These are phyloP conservation scores for Melanomma pulvis-pyrius DNA, from an alignment of 495 filamentous ascomycete species.

Conservation along the genomic window DNA sequence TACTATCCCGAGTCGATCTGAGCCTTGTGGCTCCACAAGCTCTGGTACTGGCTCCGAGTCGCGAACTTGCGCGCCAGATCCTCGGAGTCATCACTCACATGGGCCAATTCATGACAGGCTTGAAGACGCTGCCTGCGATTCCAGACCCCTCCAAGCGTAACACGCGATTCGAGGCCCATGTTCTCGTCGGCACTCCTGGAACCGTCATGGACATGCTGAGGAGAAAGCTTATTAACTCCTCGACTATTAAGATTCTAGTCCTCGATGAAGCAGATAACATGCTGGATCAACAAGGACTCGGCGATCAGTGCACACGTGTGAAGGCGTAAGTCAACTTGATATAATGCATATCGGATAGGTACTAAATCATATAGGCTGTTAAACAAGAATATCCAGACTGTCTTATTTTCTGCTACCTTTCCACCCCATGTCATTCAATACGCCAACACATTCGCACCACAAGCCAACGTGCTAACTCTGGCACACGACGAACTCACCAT, in stretches of 20 bases:
- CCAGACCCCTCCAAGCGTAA: slow-evolving; percentile 69
- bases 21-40: slow-evolving; percentile 74
- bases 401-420: slow-evolving; percentile 97
- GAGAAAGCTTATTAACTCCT: slow-evolving; percentile 65
- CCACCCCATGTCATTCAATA: slow-evolving; percentile 80
- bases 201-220: slow-evolving; percentile 86
- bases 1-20: slow-evolving; percentile 81
- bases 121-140: slow-evolving; percentile 76
- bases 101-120: slow-evolving; percentile 74
- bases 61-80: slow-evolving; percentile 94
- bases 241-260: slow-evolving; percentile 73
- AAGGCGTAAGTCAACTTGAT: slow-evolving; percentile 62
- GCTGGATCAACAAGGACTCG: slow-evolving; percentile 90
- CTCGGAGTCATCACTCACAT: slow-evolving; percentile 77
- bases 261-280: slow-evolving; percentile 97
- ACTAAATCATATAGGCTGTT: slow-evolving; percentile 59
- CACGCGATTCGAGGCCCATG: slow-evolving; percentile 64
- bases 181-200: slow-evolving; percentile 92
- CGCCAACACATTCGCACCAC: slow-evolving; percentile 76
- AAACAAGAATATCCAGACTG: slow-evolving; percentile 72
- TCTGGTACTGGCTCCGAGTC: slow-evolving; percentile 85
- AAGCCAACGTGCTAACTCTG: slow-evolving; percentile 85
- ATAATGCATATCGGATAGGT: neutral
- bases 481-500: slow-evolving; percentile 90
- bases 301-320: slow-evolving; percentile 90